These are phyloP conservation scores for Trametes punicea DNA, from an alignment of 768 basidiomycete genomes.

Conservation along the genomic window DNA sequence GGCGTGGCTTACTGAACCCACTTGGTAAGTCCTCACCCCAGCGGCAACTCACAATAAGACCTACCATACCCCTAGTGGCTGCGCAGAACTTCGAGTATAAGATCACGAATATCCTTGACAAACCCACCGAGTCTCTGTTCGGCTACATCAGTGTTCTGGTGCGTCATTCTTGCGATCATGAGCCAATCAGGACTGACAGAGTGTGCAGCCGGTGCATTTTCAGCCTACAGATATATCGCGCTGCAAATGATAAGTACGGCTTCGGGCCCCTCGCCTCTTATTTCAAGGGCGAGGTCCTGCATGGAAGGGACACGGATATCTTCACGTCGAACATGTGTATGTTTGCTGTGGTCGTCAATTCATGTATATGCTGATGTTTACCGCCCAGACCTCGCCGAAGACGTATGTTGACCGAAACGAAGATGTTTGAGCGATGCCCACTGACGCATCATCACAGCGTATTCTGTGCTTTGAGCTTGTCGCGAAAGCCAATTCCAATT, in stretches of 20 bases:
- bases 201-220: conserved; percentile 84
- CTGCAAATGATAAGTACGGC: conserved; percentile 84
- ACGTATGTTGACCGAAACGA: conserved; percentile 44
- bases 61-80: conserved; percentile 52
- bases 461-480: conserved; percentile 81
- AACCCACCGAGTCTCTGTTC: conserved; percentile 84
- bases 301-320: conserved; percentile 83
- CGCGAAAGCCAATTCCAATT: conserved; percentile 70
- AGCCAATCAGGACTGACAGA: background rate
- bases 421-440: background rate
- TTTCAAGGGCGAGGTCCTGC: conserved; percentile 91
- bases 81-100: conserved; percentile 98
- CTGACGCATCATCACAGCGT: no score
- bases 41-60: background rate
- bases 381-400: conserved; percentile 76
- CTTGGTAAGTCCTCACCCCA: conserved; percentile 49
- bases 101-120: conserved; percentile 85
- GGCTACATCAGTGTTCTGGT: conserved; percentile 97
- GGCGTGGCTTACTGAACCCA: conserved; percentile 76
- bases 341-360: conserved; percentile 26
- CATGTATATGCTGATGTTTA: background rate
- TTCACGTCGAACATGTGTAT: conserved; percentile 96
- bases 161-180: background rate
- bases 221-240: conserved; percentile 88
- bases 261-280: conserved; percentile 91